Base-by-base conservation (phyloP, 106 monocot species). In the Dendrobium officinale region DNA sequence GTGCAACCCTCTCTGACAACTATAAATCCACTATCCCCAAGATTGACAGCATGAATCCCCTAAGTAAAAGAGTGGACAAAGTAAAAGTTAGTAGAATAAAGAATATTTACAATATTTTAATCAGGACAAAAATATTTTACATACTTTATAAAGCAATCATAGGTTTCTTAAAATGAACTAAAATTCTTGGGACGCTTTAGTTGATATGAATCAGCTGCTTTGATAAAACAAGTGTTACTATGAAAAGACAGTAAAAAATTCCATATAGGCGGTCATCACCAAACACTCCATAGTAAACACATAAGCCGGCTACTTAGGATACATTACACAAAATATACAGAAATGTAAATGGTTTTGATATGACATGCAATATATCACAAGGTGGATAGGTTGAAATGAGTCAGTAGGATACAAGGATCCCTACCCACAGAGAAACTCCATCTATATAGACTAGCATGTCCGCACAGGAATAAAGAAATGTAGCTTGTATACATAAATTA, bases 1-100 rank as follows among this genome's bases (percentile, higher is more conserved):
- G 78, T 78, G 78, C 78, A 56, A 40, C 78, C 78, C 10, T 58
- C 55, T 78, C 78, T 78, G 8, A 78, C 78, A 78, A 58, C 58
- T 19, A 78, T 59, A 59, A 78, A 78, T 37, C 78, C 78, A 59
- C 78, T 78, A 42, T 78, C 78, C 41, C 78, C 78, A 20, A 78
- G 78, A 20, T 78, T 78, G 20, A 78, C 78, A 59, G 78, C 78
- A 59, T 58, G 78, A 78, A 78, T 59, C 4, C 78, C 78, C 78
- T 78, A 43, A 2, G 19, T 1, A 74, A 74, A 44, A 6, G 44
- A 15, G 70, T 40, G 15, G n/a, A 70, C 2, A 70, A 66, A 66
- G 24, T 5, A 66, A 33, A 37, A 37, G 1, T 70, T 70, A 70
- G 70, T 70, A 37, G 13, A 37, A 15, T 15, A 70, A 29, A 70